Evolutionary conservation across 140 eudicot species (phyloP), one percentile per base, ranked within the genome.

Genomic region (Erigeron philadelphicus): DNA sequence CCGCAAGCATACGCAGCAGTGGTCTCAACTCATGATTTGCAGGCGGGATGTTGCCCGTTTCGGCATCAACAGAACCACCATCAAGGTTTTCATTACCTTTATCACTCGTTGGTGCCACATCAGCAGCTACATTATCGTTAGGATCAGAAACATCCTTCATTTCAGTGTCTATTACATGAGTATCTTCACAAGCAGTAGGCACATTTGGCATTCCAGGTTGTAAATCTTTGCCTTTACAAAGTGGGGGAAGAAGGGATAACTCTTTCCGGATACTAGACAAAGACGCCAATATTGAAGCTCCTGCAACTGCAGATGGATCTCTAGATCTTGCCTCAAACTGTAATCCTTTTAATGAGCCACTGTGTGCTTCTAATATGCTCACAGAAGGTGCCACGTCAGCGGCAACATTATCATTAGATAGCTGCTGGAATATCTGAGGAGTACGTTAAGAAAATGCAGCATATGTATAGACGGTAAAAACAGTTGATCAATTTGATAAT

Each of bases 261-360:
- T 88, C 92, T 75, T 92, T 81, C 46, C 73, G 65, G 6, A 81
- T 73, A 65, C 79, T 86, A 6, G 98, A 86, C 38, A 88, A 67
- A 41, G 98, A 84, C 56, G 95, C 95, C 70, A 93, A 74, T 61
- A 88, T 83, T 38, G 98, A 83, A 13, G 98, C 98, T 68, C 90
- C 98, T 38, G 98, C 84, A 77, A 84, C 96, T 46, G 92, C 82
- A 49, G 98, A 88, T 11, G 97, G 79, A 54, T 88, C 98, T 68
- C 87, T 75, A 71, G 88, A 77, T 79, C 88, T 85, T 72, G 87
- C 77, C 61, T 80, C 88, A n/a, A 80, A 72, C 11, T 78, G 95
- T 63, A 84, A 69, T 31, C 95, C 89, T 53, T 89, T 84, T 47
- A 89, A 58, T 11, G 96, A 64, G 52, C 89, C 83, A 72, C 74